These are phyloP conservation scores for Penicillium sp. DNA, from an alignment of 2,329 filamentous ascomycete species.

Conservation along the genomic window DNA sequence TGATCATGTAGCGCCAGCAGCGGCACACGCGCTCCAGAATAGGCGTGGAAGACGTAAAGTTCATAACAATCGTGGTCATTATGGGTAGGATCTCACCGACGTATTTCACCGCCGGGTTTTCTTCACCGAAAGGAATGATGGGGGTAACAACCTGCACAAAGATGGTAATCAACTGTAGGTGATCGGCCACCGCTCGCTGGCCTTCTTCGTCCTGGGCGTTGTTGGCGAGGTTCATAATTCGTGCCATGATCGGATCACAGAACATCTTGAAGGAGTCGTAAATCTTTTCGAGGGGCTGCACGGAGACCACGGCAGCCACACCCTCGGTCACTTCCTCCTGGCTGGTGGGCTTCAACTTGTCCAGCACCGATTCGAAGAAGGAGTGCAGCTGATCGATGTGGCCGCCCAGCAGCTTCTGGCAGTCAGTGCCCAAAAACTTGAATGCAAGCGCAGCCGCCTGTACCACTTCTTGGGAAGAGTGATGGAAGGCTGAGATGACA, in stretches of 20 bases:
- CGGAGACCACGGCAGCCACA: constrained; percentile 85
- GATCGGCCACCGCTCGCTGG: constrained; percentile 88
- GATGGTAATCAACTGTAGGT: constrained; percentile 85
- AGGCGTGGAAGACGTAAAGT: constrained; percentile 79
- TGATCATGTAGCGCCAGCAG: constrained; percentile 95
- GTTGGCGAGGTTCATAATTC: constrained; percentile 84
- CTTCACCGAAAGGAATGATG: constrained; percentile 66
- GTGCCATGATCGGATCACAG: constrained; percentile 83
- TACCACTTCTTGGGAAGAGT: constrained; percentile 84
- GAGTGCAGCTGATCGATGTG: constrained; percentile 84
- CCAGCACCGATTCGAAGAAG: constrained; percentile 88
- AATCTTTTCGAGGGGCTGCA: constrained; percentile 74
- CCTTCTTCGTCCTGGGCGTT: constrained; percentile 76
- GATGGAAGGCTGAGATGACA: constrained; percentile 88
- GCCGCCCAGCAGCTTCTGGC: constrained; percentile 76
- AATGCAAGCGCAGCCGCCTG: constrained; percentile 89
- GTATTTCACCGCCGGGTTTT: constrained; percentile 92
- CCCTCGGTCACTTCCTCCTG: constrained; percentile 97
- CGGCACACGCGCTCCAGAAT: constrained; percentile 92
- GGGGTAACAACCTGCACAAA: constrained; percentile 80
- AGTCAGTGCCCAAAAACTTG: constrained; percentile 96
- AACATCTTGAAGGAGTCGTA: constrained; percentile 87
- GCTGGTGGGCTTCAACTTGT: constrained; percentile 78
- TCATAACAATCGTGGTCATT: constrained; percentile 79
- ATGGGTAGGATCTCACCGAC: constrained; percentile 92